Evolutionary conservation across 1,139 yeast genomes (phyloP), one percentile per base, ranked within the genome.

Genomic region (Saccharomyces pastorianus): DNA sequence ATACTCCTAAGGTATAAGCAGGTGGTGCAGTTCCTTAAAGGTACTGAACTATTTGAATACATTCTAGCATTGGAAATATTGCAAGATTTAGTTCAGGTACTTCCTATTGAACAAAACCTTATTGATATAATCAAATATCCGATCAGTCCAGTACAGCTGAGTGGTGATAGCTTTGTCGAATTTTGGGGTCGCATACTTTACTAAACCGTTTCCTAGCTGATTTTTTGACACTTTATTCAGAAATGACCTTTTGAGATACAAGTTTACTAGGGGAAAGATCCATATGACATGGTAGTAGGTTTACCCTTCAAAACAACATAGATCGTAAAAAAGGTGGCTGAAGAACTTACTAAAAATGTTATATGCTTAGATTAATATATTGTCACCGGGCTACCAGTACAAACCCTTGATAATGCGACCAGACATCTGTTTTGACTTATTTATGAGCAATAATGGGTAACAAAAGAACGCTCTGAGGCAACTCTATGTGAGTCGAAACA

Each of bases 61-160:
- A 47, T 13, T 20, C 25, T 52, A 25, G 55, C 53, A n/a, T 11
- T 52, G 34, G 55, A 26, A n/a, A 52, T 52, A 9, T 47, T 52
- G 14, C 25, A 46, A 11, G 49, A 50, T 46, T 32, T 52, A 26
- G 31, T 52, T 9, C 50, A 52, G 34, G 23, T 52, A 13, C 47
- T 52, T 7, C 55, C 55, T 17, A 52, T 52, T 25, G 50, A 52
- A 26, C 17, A 32, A 49, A 46, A 38, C 17, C 55, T 50, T 14
- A 7, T 47, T 6, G 28, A 46, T 23, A 27, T 48, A 38, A 7
- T 38, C 6, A 9, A 38, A 38, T 2, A 23, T 9, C 25, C 44
- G 4, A 8, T 4, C 13, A 20, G 13, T 11, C n/a, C 26, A 11
- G 7, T 4, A 38, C 9, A 13, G 25, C 20, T 23, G 44, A 38